Conservation (phyloP, 208 protist genomes). For the Leishmania aethiopica region DNA sequence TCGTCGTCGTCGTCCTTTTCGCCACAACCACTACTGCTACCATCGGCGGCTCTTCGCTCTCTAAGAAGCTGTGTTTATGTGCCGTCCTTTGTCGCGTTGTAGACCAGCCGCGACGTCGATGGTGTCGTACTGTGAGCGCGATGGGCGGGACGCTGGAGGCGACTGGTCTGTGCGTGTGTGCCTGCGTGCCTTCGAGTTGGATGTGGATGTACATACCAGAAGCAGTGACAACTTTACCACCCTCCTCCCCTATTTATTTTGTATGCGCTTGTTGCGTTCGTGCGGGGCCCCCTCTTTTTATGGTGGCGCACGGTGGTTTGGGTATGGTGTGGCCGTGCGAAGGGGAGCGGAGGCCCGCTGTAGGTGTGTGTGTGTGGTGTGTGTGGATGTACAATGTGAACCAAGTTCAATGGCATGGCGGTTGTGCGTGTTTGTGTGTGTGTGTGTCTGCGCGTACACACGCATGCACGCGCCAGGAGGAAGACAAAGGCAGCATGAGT, state of each 20-base stretch:
- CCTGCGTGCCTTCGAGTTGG: neutral
- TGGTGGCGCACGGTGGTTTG: neutral
- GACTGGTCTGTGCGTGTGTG: neutral
- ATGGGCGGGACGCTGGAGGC: neutral
- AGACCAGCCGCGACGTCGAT: neutral
- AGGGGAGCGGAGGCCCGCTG: neutral
- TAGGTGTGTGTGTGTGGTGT: neutral
- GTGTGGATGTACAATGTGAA: neutral
- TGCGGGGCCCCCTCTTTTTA: neutral
- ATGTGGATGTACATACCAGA: constrained; percentile 1
- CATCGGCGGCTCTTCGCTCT: neutral
- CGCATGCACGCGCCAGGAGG: neutral
- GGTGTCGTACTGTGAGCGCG: neutral
- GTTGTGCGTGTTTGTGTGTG: neutral
- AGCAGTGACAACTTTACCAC: neutral
- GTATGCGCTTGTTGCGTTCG: neutral
- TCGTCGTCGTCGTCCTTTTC: neutral
- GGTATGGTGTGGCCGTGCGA: neutral
- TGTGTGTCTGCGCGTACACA: neutral
- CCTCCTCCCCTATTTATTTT: neutral
- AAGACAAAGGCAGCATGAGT: neutral
- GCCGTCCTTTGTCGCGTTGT: neutral
- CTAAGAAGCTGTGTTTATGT: neutral
- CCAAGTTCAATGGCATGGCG: neutral
- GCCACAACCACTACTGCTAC: neutral